Conservation (phyloP, 352 stramenopile species). For the Phytophthora tentaculata region DNA sequence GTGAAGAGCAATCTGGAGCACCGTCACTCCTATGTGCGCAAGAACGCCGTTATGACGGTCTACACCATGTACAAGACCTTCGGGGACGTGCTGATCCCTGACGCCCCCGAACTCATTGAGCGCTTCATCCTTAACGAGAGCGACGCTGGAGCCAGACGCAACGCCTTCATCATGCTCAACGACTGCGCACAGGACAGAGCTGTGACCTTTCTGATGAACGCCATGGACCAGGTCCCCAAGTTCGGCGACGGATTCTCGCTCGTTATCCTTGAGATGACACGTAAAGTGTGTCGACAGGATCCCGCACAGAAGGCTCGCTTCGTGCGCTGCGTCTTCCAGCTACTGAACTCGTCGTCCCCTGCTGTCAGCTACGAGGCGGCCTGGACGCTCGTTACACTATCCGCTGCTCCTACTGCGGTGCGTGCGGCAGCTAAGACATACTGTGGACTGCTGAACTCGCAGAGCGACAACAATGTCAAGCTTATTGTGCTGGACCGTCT, state of each 20-base stretch:
- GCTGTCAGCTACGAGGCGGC: conserved; percentile 98
- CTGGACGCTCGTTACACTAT: conserved; percentile 99
- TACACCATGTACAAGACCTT: conserved; percentile 98
- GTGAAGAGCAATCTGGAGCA: conserved; percentile 98
- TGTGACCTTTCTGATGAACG: conserved; percentile 97
- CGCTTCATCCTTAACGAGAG: conserved; percentile 95
- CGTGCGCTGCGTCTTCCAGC: conserved; percentile 98
- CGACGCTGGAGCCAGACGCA: conserved; percentile 94
- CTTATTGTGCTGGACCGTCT: conserved; percentile 99
- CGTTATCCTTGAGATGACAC: conserved; percentile 98
- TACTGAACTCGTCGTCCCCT: conserved; percentile 94
- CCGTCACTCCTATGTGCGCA: conserved; percentile 98
- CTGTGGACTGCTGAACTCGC: conserved; percentile 96
- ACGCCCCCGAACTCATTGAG: conserved; percentile 98
- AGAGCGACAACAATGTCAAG: conserved; percentile 99
- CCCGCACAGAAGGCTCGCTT: conserved; percentile 99
- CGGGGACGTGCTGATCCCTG: conserved; percentile 94
- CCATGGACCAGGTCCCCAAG: conserved; percentile 95
- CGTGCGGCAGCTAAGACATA: conserved; percentile 98
- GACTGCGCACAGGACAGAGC: conserved; percentile 97
- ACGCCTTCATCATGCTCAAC: conserved; percentile 99
- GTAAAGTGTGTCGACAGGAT: conserved; percentile 98
- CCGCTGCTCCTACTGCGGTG: conserved; percentile 97
- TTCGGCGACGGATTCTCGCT: conserved; percentile 99
- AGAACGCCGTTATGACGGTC: conserved; percentile 98